Evolutionary conservation across 805 yeast genomes (phyloP), one percentile per base, ranked within the genome.

Genomic region (Wickerhamiella australiensis): DNA sequence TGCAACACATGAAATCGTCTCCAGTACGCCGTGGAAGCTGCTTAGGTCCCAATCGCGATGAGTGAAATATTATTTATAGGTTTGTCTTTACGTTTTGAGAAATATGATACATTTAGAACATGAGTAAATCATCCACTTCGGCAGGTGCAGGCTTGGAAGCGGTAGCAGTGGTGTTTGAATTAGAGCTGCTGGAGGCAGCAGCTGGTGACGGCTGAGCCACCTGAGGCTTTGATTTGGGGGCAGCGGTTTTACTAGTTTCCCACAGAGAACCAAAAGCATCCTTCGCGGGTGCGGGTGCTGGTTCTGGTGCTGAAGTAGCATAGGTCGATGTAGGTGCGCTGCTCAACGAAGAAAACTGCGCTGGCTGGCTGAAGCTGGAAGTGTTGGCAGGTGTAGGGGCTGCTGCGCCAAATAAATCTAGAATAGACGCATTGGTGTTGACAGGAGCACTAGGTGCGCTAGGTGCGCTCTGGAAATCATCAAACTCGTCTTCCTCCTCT

Each of bases 391-490:
- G 23, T 17, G 53, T 26, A 5, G 55, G 38, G 31, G 41, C 27
- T 13, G 27, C 27, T 27, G 31, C 41, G 17, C 53, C 37, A 49
- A 61, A 60, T 45, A 57, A 47, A 33, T 56, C 61, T 3, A 60
- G 53, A 27, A 58, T 57, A 36, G 50, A 52, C 21, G 51, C 51
- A 21, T 29, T 53, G n/a, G 53, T 31, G n/a, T 60, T 43, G 3
- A 59, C 35, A 5, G 60, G n/a, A 8, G 50, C 33, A 13, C 56
- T 42, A 12, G 59, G 43, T 8, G 65, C 65, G 12, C 76, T 72
- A 15, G 79, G 76, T n/a, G 81, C 79, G 41, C 69, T 61, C 61
- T 78, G 82, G 71, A 79, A 79, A 56, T 79, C 83, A 55, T 76
- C 82, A 60, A 76, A 76, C 53, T 76, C 80, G 54, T 76, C 80